Evolutionary conservation across 257 asterid species (phyloP).

Genomic region (Nicotiana tomentosiformis): DNA sequence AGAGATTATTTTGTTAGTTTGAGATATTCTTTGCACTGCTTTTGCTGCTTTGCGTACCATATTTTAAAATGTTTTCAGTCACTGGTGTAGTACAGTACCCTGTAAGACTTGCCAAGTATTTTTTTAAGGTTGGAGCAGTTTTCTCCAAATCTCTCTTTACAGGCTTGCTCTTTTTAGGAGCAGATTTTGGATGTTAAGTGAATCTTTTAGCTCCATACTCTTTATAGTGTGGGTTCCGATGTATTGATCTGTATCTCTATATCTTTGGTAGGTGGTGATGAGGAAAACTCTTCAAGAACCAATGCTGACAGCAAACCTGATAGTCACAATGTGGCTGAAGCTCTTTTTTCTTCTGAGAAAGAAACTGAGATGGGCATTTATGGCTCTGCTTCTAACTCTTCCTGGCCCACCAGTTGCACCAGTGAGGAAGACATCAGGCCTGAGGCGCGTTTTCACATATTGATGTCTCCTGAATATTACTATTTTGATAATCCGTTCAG

Average conservation of each 20-base stretch:
- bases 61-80: background rate
- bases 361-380: slow-evolving; percentile 6
- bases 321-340: slow-evolving; percentile 4
- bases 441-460: slow-evolving; percentile 23
- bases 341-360: background rate
- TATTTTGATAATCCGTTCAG: slow-evolving; percentile 34
- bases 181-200: background rate
- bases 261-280: background rate
- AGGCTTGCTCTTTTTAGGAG: background rate
- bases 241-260: background rate
- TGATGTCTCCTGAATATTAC: slow-evolving; percentile 26
- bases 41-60: background rate
- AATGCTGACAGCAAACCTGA: background rate
- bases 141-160: background rate
- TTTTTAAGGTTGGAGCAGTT: background rate
- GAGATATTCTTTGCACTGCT: background rate
- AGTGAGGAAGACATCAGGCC: slow-evolving; percentile 40
- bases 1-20: background rate
- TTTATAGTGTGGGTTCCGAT: background rate
- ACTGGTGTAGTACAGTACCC: background rate
- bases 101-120: background rate
- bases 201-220: background rate
- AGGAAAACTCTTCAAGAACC: background rate
- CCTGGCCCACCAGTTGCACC: slow-evolving; percentile 53
- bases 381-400: slow-evolving; percentile 30